These are phyloP conservation scores for Botryosphaeria dothidea DNA, from an alignment of 2,329 filamentous ascomycete genomes.

Conservation along the genomic window DNA sequence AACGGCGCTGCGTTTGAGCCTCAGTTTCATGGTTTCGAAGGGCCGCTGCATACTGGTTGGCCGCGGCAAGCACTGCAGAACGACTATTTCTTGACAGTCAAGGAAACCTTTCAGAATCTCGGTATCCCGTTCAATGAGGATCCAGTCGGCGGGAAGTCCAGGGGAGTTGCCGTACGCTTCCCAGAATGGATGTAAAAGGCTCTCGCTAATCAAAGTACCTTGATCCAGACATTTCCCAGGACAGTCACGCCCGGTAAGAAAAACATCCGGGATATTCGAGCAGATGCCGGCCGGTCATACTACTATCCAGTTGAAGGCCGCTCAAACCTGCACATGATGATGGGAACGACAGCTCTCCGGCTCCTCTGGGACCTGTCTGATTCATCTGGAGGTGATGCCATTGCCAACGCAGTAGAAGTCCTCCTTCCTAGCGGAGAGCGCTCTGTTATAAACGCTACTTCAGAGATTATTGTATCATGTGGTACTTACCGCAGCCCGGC, in stretches of 20 bases:
- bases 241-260: background rate
- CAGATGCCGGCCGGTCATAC: slow-evolving; percentile 51
- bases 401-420: slow-evolving; percentile 20
- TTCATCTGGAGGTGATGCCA: slow-evolving; percentile 23
- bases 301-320: slow-evolving; percentile 43
- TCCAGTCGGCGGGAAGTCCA: slow-evolving; percentile 26
- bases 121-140: slow-evolving; percentile 29
- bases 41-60: slow-evolving; percentile 22
- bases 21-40: slow-evolving; percentile 26
- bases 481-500: slow-evolving; percentile 21
- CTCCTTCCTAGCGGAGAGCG: background rate
- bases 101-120: slow-evolving; percentile 28
- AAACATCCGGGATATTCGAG: slow-evolving; percentile 34
- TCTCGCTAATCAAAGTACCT: background rate
- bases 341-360: slow-evolving; percentile 43
- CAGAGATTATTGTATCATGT: slow-evolving; percentile 26
- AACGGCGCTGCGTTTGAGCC: slow-evolving; percentile 28
- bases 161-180: slow-evolving; percentile 40
- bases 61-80: slow-evolving; percentile 20
- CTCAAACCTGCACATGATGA: slow-evolving; percentile 45
- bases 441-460: background rate
- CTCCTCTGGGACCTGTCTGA: slow-evolving; percentile 37
- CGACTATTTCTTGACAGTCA: background rate
- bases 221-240: background rate
- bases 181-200: slow-evolving; percentile 39